phyloP scores from a whole-genome alignment of 345 rosid genomes.

The Xanthoceras sorbifolium region DNA sequence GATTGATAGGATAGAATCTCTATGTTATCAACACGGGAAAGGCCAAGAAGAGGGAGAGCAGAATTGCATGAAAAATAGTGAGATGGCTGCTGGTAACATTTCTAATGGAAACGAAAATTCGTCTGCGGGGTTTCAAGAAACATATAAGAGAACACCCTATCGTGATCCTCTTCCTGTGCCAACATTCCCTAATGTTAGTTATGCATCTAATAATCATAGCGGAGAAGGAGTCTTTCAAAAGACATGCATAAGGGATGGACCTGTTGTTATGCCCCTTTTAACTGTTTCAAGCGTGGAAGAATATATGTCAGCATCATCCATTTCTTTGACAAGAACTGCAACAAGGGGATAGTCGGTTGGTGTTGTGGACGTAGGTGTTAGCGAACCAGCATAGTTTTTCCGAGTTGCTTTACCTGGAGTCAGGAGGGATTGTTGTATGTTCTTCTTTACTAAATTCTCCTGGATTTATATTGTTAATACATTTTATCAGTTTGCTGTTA shows the following conservation, averaged over 20 bases:
- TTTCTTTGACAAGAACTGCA: conserved; percentile 47
- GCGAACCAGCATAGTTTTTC: conserved; percentile 56
- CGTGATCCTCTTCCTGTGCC: not conserved
- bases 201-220: conserved; percentile 6
- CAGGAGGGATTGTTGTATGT: conserved; percentile 43
- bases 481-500: not conserved
- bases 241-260: conserved; percentile 30
- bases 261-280: conserved; percentile 22
- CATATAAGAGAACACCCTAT: conserved; percentile 14
- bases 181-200: not conserved
- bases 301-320: conserved; percentile 28
- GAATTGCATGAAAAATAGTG: conserved; percentile 14
- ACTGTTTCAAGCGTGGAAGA: conserved; percentile 28
- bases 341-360: conserved; percentile 47
- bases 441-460: conserved; percentile 3
- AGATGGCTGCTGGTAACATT: conserved; percentile 11
- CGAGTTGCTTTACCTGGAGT: conserved; percentile 64
- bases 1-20: conserved; percentile 39
- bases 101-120: conserved; percentile 20
- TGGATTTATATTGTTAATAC: not conserved
- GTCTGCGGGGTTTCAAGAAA: conserved; percentile 16
- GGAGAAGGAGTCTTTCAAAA: conserved; percentile 11
- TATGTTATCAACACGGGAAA: conserved; percentile 32
- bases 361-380: conserved; percentile 57
- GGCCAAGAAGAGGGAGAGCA: conserved; percentile 22